These are phyloP conservation scores for Jackrogersella minutella DNA, from an alignment of 495 filamentous ascomycete species.

Conservation along the genomic window DNA sequence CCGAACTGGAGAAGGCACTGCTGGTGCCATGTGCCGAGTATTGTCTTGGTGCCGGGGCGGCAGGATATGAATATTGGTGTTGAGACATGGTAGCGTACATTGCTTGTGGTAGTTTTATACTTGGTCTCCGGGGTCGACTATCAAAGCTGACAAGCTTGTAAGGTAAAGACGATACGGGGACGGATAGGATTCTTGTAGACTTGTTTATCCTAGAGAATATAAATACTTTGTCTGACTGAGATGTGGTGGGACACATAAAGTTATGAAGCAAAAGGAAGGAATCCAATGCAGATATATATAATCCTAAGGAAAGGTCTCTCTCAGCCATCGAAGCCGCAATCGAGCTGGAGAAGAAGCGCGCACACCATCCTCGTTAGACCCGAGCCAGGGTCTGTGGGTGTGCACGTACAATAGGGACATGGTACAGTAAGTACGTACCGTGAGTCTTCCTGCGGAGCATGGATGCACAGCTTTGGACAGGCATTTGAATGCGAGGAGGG, in stretches of 20 bases:
- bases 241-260: constrained; percentile 38
- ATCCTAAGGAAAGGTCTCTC: constrained; percentile 21
- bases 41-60: constrained; percentile 62
- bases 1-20: constrained; percentile 95
- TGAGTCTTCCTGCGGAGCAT: constrained; percentile 22
- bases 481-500: constrained; percentile 43
- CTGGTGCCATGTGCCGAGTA: constrained; percentile 78
- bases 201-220: constrained; percentile 27
- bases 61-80: constrained; percentile 53
- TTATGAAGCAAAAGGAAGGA: constrained; percentile 34
- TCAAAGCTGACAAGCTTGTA: background rate
- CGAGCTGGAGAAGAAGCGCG: constrained; percentile 30
- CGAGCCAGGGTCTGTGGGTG: constrained; percentile 14
- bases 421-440: constrained; percentile 16
- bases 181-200: background rate
- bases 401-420: too few relatives aligned
- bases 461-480: constrained; percentile 31
- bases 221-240: constrained; percentile 20
- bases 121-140: background rate
- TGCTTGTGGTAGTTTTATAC: background rate
- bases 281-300: constrained; percentile 42
- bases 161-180: background rate
- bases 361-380: constrained; percentile 16
- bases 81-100: constrained; percentile 59
- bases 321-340: constrained; percentile 33